These are phyloP conservation scores for Aspergillus panamensis DNA, from an alignment of 495 filamentous ascomycete genomes.

Conservation along the genomic window DNA sequence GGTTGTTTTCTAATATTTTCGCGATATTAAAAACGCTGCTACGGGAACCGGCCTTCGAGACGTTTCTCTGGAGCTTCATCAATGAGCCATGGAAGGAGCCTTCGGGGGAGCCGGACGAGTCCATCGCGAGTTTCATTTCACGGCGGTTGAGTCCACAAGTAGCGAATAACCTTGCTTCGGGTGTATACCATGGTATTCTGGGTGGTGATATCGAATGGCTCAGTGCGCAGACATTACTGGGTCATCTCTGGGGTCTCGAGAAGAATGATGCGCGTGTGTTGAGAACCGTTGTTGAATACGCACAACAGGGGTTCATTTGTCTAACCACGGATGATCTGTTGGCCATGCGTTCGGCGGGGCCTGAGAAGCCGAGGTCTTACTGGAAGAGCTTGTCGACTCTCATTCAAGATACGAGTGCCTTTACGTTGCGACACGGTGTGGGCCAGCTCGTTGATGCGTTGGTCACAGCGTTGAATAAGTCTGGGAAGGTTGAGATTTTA, in stretches of 20 bases:
- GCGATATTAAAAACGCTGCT: slow-evolving; percentile 33
- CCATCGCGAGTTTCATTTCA: slow-evolving; percentile 64
- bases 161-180: slow-evolving; percentile 74
- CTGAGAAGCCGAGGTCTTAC: slow-evolving; percentile 12
- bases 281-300: slow-evolving; percentile 13
- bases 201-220: slow-evolving; percentile 86
- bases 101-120: slow-evolving; percentile 56
- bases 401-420: slow-evolving; percentile 46
- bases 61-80: slow-evolving; percentile 37
- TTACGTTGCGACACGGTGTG: slow-evolving; percentile 41
- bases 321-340: slow-evolving; percentile 30
- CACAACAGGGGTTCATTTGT: slow-evolving; percentile 8
- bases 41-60: slow-evolving; percentile 62
- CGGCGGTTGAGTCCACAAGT: slow-evolving; percentile 53
- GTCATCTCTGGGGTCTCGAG: slow-evolving; percentile 52
- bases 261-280: slow-evolving; percentile 23
- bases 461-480: slow-evolving; percentile 24
- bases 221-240: slow-evolving; percentile 63
- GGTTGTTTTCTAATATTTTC: slow-evolving; percentile 25
- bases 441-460: slow-evolving; percentile 35
- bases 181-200: slow-evolving; percentile 84
- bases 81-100: slow-evolving; percentile 36
- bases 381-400: slow-evolving; percentile 16
- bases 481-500: slow-evolving; percentile 30
- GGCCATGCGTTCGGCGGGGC: slow-evolving; percentile 17